These are phyloP conservation scores for Spencermartinsiella europaea DNA, from an alignment of 805 yeast genomes.

Conservation along the genomic window DNA sequence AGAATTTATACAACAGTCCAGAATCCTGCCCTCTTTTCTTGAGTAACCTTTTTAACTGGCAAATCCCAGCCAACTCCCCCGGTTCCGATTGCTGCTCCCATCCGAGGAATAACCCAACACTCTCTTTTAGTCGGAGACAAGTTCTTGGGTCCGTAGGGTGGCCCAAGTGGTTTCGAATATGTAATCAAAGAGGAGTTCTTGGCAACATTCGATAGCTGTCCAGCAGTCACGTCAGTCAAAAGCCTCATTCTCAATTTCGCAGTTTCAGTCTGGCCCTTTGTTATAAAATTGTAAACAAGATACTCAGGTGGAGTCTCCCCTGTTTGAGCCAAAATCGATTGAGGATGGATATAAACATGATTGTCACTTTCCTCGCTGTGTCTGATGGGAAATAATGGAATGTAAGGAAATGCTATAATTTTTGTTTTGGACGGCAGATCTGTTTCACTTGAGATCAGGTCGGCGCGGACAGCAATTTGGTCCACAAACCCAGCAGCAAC, in stretches of 20 bases:
- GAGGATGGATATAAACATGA: constrained; percentile 73
- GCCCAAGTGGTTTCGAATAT: constrained; percentile 87
- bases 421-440: constrained; percentile 52
- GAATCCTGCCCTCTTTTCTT: constrained; percentile 57
- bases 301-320: constrained; percentile 78
- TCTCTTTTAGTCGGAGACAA: constrained; percentile 64
- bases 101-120: constrained; percentile 85
- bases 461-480: constrained; percentile 82
- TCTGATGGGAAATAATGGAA: constrained; percentile 43
- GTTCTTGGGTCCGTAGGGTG: constrained; percentile 78
- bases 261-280: constrained; percentile 44
- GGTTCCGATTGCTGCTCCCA: constrained; percentile 76
- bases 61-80: constrained; percentile 93
- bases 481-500: constrained; percentile 89
- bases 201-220: constrained; percentile 73
- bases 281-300: constrained; percentile 67
- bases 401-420: constrained; percentile 49
- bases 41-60: constrained; percentile 72
- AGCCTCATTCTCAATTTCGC: constrained; percentile 55
- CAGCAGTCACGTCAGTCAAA: constrained; percentile 67
- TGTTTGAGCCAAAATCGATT: constrained; percentile 52
- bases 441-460: constrained; percentile 59
- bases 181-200: constrained; percentile 66
- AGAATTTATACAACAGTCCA: constrained; percentile 51
- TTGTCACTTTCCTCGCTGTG: constrained; percentile 40